Conservation (phyloP, 73 alveolate genomes). For the Paramecium octaurelia region DNA sequence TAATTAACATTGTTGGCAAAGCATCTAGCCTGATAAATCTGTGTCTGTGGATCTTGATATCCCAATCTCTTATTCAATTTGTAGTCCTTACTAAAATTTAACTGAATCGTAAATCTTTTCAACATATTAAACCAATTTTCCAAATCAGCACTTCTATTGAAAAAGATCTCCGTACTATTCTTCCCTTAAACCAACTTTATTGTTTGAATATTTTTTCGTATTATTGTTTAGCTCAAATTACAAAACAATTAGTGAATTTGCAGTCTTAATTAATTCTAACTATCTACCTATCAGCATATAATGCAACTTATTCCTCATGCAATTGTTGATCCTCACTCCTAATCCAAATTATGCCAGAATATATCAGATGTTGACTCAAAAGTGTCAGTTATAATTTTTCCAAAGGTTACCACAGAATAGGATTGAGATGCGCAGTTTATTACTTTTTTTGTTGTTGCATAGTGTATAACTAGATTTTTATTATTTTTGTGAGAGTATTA, state of each 20-base stretch:
- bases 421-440: neutral
- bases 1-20: neutral
- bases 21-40: neutral
- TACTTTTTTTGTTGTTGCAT: neutral
- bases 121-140: conserved; percentile 23
- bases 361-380: neutral
- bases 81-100: neutral
- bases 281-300: neutral
- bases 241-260: neutral
- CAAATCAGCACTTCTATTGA: neutral
- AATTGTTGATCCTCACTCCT: neutral
- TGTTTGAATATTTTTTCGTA: neutral
- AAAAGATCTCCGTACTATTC: neutral
- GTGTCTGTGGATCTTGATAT: neutral
- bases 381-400: neutral
- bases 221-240: neutral
- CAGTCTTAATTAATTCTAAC: neutral
- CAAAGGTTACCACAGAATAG: neutral
- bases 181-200: neutral
- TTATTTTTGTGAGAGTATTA: neutral
- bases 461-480: neutral
- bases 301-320: neutral
- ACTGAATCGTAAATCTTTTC: neutral
- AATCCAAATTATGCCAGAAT: neutral
- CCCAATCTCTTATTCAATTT: conserved; percentile 34